Conservation (phyloP, 116 monocot genomes). For the Iris pallida region DNA sequence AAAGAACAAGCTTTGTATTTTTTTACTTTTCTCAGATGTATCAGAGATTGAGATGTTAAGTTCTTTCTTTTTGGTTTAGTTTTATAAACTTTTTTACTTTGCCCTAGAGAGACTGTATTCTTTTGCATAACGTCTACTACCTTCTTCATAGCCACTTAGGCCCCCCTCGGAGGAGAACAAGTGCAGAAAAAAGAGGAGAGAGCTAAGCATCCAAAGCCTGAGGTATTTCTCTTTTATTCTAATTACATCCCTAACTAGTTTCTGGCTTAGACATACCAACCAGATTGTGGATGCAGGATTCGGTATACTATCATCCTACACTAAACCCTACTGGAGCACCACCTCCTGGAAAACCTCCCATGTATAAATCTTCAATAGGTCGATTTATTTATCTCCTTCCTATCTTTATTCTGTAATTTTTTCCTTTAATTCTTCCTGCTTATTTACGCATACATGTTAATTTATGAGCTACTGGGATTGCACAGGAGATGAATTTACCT, state of each 20-base stretch:
- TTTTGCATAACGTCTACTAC: constrained; percentile 7
- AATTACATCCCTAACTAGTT: neutral
- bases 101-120: too few relatives aligned
- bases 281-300: constrained; percentile 57
- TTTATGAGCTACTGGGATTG: too few relatives aligned
- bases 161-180: constrained; percentile 52
- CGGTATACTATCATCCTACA: constrained; percentile 97
- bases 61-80: too few relatives aligned
- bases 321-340: constrained; percentile 95
- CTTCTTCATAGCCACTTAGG: constrained; percentile 69
- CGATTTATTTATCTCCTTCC: neutral
- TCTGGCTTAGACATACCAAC: constrained; percentile 11
- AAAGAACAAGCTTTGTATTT: too few relatives aligned
- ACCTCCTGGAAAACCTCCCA: constrained; percentile 98
- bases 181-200: constrained; percentile 77
- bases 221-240: constrained; percentile 36
- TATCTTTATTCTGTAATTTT: neutral
- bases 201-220: constrained; percentile 73
- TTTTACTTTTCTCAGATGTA: too few relatives aligned
- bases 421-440: constrained; percentile 6
- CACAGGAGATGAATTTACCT: too few relatives aligned
- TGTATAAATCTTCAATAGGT: constrained; percentile 99
- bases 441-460: constrained; percentile 1
- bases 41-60: too few relatives aligned
- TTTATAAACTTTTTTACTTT: too few relatives aligned